These are phyloP conservation scores for Raffaelea albimanens DNA, from an alignment of 2,329 filamentous ascomycete species.

Conservation along the genomic window DNA sequence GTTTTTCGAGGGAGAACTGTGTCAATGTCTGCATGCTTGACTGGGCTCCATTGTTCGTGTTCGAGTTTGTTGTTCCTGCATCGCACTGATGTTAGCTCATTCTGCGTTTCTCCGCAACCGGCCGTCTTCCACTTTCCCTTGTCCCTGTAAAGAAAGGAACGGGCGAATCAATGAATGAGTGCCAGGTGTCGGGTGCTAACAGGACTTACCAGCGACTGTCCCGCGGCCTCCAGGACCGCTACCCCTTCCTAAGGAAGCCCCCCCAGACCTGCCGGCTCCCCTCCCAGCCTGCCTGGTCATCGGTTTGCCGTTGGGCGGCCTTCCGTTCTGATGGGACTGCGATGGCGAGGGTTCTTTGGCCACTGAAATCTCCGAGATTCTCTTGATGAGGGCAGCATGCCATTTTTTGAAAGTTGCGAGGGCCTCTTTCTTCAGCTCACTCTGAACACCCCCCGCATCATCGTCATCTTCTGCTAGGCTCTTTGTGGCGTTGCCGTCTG, in stretches of 20 bases:
- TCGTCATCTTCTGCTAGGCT: conserved; percentile 36
- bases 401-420: conserved; percentile 71
- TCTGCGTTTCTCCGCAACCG: background rate
- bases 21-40: conserved; percentile 23
- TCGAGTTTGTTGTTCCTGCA: background rate
- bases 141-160: too few species aligned
- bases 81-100: background rate
- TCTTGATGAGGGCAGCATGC: conserved; percentile 59
- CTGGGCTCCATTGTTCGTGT: background rate
- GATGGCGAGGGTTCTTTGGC: conserved; percentile 26
- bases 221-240: background rate
- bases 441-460: conserved; percentile 42
- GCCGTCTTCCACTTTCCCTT: background rate
- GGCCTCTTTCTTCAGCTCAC: conserved; percentile 59
- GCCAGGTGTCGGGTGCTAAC: too few species aligned
- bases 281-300: background rate
- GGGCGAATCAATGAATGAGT: too few species aligned
- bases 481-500: conserved; percentile 3
- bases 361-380: conserved; percentile 59
- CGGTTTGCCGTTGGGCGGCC: background rate
- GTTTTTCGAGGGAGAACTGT: conserved; percentile 48
- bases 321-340: conserved; percentile 14
- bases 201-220: conserved; percentile 2
- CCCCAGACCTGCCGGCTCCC: background rate
- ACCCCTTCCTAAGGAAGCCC: background rate